Base-by-base conservation (phyloP, 768 basidiomycete species). In the Suillus spraguei region DNA sequence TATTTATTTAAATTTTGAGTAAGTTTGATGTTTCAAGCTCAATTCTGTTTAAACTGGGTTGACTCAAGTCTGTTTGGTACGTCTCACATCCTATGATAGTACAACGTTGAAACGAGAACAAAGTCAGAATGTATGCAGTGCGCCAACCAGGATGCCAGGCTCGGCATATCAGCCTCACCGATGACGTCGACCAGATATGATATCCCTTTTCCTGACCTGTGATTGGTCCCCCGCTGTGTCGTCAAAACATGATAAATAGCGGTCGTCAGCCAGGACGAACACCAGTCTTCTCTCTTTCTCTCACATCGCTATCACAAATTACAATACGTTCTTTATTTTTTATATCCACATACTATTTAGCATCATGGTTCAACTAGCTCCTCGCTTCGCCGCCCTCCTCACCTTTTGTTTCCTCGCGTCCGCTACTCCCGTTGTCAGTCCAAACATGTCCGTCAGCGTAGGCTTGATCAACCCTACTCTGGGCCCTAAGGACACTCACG, bases 361-460 rank as follows among this genome's bases (percentile, higher is more conserved):
- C 64, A 58, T 56, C 63, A 74, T 74, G 73, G 69, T 74, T 62
- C 74, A 69, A 59, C 67, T 76, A 64, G 64, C 61, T 32, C 44
- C 66, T 63, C 74, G 65, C 64, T 76, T 74, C 73, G 16, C 69
- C 24, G n/a, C 67, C 44, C 72, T 74, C 13, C 72, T 74, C 56
- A 65, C 72, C 36, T 60, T 74, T 32, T 74, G 74, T 54, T 66
- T 74, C 60, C 64, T 64, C 46, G 71, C 65, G 22, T 52, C 62
- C n/a, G 64, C 64, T 8, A 56, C 53, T 28, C 64, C 64, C 42
- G 61, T 64, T 22, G 55, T 3, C 10, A 44, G 24, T 36, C 50
- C 59, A 11, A 32, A 35, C 32, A 24, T 24, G 14, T 52, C 47
- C 16, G 20, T 42, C n/a, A 39, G 14, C 52, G 38, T n/a, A 42